Conservation (phyloP, 139 green algal genomes). For the Auxenochlorella pyrenoidosa region DNA sequence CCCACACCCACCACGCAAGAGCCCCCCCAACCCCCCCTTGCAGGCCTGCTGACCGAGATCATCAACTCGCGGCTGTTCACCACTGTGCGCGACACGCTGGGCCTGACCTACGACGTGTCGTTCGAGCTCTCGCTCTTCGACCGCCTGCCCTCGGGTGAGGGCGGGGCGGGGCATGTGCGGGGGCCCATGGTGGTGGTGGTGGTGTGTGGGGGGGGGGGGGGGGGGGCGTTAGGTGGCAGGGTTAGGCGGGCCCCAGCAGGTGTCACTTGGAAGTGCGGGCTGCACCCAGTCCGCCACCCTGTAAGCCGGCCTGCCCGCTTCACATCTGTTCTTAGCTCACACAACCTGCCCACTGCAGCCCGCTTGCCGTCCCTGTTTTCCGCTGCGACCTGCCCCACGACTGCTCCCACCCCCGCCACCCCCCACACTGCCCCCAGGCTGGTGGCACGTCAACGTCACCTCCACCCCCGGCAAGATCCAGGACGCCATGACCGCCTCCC, state of each 20-base stretch:
- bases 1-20: constrained; percentile 7
- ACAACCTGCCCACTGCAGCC: too few species aligned
- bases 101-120: constrained; percentile 98
- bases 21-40: constrained; percentile 21
- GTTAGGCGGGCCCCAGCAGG: too few species aligned
- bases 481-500: constrained; percentile 86
- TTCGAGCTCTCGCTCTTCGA: constrained; percentile 92
- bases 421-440: constrained; percentile 62
- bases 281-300: too few species aligned
- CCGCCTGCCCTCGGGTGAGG: constrained; percentile 53
- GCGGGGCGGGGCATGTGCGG: too few species aligned
- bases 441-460: constrained; percentile 94
- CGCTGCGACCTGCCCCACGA: not conserved
- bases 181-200: too few species aligned
- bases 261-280: too few species aligned
- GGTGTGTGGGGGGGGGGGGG: not conserved
- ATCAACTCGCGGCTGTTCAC: constrained; percentile 98
- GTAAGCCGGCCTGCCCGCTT: too few species aligned
- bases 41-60: constrained; percentile 88
- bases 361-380: too few species aligned
- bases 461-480: constrained; percentile 95
- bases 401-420: not conserved
- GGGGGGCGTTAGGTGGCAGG: too few species aligned
- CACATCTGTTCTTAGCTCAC: too few species aligned
- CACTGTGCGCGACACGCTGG: constrained; percentile 93